Percentiles rank a stretch among this genome's conserved stretches.
Conservation (phyloP, 139 green algal genomes). For the Tetradesmus obliquus region DNA sequence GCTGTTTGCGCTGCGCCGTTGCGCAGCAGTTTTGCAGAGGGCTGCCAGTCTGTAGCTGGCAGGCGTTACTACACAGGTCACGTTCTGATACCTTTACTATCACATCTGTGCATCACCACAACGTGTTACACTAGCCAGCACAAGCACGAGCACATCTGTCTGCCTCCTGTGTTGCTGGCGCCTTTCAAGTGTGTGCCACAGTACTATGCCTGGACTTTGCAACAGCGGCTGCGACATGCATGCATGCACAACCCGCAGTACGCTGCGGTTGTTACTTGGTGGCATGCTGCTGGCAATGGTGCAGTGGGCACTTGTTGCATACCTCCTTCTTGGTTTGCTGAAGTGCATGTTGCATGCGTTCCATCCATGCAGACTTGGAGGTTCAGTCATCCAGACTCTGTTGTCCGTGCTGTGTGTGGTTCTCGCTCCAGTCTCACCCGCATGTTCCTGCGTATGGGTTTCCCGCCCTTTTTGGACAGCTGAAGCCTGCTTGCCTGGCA, state of each 20-base stretch:
- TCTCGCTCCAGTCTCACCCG: not conserved
- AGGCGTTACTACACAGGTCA: not conserved
- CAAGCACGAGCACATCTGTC: not conserved
- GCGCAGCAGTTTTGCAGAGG: not conserved
- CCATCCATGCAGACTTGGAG: not conserved
- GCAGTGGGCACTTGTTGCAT: not conserved
- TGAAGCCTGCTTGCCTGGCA: not conserved
- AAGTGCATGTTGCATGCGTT: not conserved
- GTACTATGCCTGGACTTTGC: not conserved
- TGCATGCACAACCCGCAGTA: no score
- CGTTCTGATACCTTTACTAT: not conserved
- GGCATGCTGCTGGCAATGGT: no score
- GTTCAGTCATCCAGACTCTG: not conserved
- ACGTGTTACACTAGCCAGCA: not conserved
- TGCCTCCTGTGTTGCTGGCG: not conserved
- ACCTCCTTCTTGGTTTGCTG: not conserved
- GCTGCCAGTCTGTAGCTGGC: not conserved
- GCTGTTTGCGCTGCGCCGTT: not conserved
- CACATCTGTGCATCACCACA: not conserved
- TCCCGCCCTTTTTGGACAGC: not conserved
- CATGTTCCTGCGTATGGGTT: not conserved
- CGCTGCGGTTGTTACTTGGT: no score
- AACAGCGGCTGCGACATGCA: no score
- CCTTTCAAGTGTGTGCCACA: not conserved
- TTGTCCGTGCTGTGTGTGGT: not conserved